phyloP scores from a whole-genome alignment of 2,329 filamentous ascomycete genomes.

The Xylaria sp. region DNA sequence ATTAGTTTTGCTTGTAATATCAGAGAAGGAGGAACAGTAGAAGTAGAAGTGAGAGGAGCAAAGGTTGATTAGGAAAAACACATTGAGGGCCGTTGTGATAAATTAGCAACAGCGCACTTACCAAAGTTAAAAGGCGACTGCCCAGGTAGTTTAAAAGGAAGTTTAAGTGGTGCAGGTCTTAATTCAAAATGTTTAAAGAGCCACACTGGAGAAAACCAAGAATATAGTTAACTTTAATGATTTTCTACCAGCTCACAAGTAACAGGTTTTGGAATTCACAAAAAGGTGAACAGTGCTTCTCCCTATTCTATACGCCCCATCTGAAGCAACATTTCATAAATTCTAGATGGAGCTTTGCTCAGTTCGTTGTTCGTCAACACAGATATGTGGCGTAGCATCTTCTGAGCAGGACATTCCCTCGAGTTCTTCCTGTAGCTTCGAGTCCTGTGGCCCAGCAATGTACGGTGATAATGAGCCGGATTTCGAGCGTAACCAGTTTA shows the following conservation, averaged over 20 bases:
- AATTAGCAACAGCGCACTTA: background rate
- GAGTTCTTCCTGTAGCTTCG: slow-evolving; percentile 8
- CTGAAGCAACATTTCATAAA: background rate
- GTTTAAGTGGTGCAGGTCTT: background rate
- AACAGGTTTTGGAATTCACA: background rate
- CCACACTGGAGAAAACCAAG: background rate
- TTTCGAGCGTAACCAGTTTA: slow-evolving; percentile 26
- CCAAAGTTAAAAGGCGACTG: background rate
- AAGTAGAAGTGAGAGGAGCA: background rate
- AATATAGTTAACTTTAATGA: background rate
- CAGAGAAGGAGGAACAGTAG: background rate
- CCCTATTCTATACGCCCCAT: background rate
- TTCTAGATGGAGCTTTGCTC: slow-evolving; percentile 5
- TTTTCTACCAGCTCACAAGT: background rate
- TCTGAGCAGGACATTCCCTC: slow-evolving; percentile 37
- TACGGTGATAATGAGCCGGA: slow-evolving; percentile 14
- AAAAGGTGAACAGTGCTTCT: background rate
- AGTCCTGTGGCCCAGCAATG: slow-evolving; percentile 15
- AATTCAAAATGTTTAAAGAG: background rate
- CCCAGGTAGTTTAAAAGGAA: background rate
- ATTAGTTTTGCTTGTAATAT: background rate
- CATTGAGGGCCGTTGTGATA: too few relatives aligned
- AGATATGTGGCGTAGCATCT: slow-evolving; percentile 41
- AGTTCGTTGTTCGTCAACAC: slow-evolving; percentile 40
- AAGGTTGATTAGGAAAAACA: background rate